Conservation (phyloP, 192 early-diverging fungal genomes). For the Coemansia sp. region DNA sequence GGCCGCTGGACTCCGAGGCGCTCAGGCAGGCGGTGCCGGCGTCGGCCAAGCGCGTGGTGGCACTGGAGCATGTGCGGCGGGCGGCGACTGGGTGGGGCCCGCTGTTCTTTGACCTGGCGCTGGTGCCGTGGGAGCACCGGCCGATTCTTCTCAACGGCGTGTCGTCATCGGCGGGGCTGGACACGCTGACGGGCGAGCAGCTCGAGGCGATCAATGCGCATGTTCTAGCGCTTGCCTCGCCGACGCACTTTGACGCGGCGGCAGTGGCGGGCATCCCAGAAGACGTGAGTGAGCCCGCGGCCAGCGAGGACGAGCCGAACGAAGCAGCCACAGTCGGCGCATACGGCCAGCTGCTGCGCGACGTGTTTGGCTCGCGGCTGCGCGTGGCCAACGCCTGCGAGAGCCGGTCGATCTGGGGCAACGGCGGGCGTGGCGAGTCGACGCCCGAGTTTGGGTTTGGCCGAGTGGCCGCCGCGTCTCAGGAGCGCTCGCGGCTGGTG, state of each 20-base stretch:
- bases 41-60: slow-evolving; percentile 64
- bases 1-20: slow-evolving; percentile 74
- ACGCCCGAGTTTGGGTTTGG: slow-evolving; percentile 91
- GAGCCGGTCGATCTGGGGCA: slow-evolving; percentile 71
- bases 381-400: slow-evolving; percentile 79
- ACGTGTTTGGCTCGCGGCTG: slow-evolving; percentile 77
- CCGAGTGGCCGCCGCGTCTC: slow-evolving; percentile 67
- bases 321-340: slow-evolving; percentile 50
- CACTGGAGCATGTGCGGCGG: slow-evolving; percentile 66
- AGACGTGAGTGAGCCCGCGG: slow-evolving; percentile 24
- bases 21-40: slow-evolving; percentile 62
- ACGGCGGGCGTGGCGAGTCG: slow-evolving; percentile 54
- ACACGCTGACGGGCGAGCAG: slow-evolving; percentile 24
- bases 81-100: slow-evolving; percentile 59
- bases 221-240: slow-evolving; percentile 20
- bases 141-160: slow-evolving; percentile 47
- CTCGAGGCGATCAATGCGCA: slow-evolving; percentile 29
- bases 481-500: slow-evolving; percentile 68
- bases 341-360: slow-evolving; percentile 79
- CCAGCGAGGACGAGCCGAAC: slow-evolving; percentile 35
- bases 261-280: slow-evolving; percentile 25
- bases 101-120: slow-evolving; percentile 1
- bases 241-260: slow-evolving; percentile 49
- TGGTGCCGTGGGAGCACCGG: slow-evolving; percentile 19
- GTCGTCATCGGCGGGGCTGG: slow-evolving; percentile 17